Percentiles rank a stretch among this genome's conserved stretches.
Conservation (phyloP, 768 basidiomycete species). For the Bullera alba region DNA sequence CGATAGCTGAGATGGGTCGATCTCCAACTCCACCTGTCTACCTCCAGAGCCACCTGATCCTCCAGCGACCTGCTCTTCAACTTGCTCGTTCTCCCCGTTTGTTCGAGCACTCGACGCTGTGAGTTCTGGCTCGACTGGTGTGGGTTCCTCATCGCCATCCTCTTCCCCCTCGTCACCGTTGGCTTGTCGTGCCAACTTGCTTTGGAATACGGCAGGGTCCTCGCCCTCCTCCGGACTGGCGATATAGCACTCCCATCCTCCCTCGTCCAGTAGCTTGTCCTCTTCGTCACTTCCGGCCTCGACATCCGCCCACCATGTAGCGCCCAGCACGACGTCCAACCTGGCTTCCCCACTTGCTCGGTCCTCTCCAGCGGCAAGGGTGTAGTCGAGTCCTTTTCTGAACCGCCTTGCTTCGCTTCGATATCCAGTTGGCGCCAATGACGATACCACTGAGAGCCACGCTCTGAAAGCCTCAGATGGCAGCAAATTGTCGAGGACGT, state of each 20-base stretch:
- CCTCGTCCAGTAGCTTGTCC: constrained; percentile 49
- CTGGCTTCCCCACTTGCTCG: constrained; percentile 58
- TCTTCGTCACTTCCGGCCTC: constrained; percentile 31
- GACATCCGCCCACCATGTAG: constrained; percentile 59
- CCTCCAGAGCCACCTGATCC: constrained; percentile 34
- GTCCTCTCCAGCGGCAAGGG: constrained; percentile 61
- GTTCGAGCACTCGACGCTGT: not conserved
- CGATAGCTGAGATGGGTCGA: constrained; percentile 44
- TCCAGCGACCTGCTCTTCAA: constrained; percentile 5
- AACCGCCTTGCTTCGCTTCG: constrained; percentile 77
- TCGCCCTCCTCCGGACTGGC: constrained; percentile 90
- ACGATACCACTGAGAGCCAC: constrained; percentile 73
- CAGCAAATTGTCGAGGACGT: constrained; percentile 70
- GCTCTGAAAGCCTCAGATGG: constrained; percentile 74
- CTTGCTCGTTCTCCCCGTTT: constrained; percentile 3
- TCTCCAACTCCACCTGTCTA: constrained; percentile 42
- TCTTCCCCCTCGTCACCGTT: constrained; percentile 8
- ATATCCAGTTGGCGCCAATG: constrained; percentile 64
- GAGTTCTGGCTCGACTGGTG: constrained; percentile 13
- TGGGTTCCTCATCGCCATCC: constrained; percentile 10
- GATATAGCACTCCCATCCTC: constrained; percentile 98
- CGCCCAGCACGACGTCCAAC: constrained; percentile 75
- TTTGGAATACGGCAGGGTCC: constrained; percentile 87
- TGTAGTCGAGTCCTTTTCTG: constrained; percentile 88
- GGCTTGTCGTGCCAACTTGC: constrained; percentile 51